Evolutionary conservation across 2,329 filamentous ascomycete species (phyloP).

Genomic region (Beauveria sp.): DNA sequence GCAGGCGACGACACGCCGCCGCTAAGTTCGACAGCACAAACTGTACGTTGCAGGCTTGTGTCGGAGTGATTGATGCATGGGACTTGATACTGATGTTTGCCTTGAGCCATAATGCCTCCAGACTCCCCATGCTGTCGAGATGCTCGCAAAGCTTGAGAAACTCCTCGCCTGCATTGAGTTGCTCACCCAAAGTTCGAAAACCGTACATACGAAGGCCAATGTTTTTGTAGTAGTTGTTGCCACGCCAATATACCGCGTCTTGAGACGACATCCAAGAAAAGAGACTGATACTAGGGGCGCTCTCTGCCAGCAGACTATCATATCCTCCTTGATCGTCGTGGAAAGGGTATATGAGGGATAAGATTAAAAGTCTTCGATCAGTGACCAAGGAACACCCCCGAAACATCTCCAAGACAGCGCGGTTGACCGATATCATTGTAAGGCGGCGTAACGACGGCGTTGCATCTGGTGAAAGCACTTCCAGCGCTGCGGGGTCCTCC

Average conservation of each 20-base stretch:
- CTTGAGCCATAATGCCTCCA: not conserved
- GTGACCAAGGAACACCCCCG: too few relatives aligned
- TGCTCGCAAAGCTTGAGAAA: accelerated
- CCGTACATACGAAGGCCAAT: too few relatives aligned
- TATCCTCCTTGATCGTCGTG: too few relatives aligned
- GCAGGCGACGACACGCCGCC: not conserved
- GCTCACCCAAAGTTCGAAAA: too few relatives aligned
- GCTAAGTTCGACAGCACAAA: not conserved
- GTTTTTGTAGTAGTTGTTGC: too few relatives aligned
- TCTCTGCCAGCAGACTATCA: not conserved
- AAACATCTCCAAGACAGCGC: not conserved
- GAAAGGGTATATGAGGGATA: too few relatives aligned
- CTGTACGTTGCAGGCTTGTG: not conserved
- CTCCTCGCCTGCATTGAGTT: too few relatives aligned
- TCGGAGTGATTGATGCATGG: not conserved
- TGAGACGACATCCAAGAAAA: too few relatives aligned
- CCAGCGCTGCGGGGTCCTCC: not conserved
- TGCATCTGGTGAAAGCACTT: not conserved
- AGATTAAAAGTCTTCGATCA: too few relatives aligned
- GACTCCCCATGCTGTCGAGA: not conserved
- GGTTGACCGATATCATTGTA: accelerated
- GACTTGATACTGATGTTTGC: not conserved
- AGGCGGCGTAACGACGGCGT: not conserved
- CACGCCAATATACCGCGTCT: accelerated
- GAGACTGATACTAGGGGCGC: not conserved